These are phyloP conservation scores for Tardiomyces depauwii DNA, from an alignment of 1,139 yeast species.

Conservation along the genomic window DNA sequence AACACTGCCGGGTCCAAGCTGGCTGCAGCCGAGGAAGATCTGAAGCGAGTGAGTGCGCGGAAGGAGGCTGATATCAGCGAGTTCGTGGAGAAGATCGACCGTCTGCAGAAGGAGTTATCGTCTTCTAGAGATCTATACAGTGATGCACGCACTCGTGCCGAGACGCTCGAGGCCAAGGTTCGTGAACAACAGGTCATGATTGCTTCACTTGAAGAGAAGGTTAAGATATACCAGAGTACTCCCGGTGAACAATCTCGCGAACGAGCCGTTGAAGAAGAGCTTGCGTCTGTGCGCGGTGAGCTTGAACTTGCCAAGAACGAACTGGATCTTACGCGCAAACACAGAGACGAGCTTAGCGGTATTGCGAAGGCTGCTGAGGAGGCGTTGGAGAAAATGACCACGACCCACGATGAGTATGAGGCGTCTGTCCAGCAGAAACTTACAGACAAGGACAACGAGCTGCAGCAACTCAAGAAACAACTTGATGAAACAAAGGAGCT, in stretches of 20 bases:
- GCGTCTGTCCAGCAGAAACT: conserved; percentile 29
- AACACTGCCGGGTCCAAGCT: conserved; percentile 36
- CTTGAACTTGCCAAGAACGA: conserved; percentile 35
- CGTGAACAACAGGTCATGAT: conserved; percentile 28
- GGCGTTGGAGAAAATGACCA: conserved; percentile 32
- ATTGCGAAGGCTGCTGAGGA: conserved; percentile 41
- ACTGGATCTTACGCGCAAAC: conserved; percentile 37
- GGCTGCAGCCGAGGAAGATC: conserved; percentile 34
- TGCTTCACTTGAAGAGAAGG: conserved; percentile 28
- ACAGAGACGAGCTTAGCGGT: conserved; percentile 39
- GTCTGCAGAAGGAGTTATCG: conserved; percentile 38
- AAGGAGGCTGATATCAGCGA: conserved; percentile 29
- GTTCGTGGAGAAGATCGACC: conserved; percentile 57
- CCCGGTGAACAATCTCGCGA: conserved; percentile 6
- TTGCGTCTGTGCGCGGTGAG: conserved; percentile 27
- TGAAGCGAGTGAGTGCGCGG: conserved; percentile 13
- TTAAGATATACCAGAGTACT: conserved; percentile 21
- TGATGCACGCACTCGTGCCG: conserved; percentile 1
- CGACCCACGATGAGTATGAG: conserved; percentile 34
- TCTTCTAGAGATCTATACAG: conserved; percentile 26
- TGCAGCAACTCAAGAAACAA: conserved; percentile 29
- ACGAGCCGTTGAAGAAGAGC: conserved; percentile 18
- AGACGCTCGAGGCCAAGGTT: conserved; percentile 21
- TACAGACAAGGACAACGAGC: conserved; percentile 30
- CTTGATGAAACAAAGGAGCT: conserved; percentile 25